Percentiles rank a stretch among this genome's conserved stretches.
Conservation (phyloP, 345 rosid genomes). For the Ricinus communis region DNA sequence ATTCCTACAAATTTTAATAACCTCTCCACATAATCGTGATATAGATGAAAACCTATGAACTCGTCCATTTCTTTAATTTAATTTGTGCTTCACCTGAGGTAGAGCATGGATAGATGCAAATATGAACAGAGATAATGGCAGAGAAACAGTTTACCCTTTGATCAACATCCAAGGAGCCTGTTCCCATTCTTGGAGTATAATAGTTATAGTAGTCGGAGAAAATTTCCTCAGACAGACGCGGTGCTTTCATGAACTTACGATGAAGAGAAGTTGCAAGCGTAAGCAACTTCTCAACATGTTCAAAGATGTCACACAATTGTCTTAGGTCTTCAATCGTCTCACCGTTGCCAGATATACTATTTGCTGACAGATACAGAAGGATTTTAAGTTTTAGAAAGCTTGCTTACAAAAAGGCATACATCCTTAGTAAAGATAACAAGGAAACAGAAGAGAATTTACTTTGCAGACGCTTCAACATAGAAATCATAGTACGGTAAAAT, state of each 20-base stretch:
- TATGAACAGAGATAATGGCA: conserved; percentile 1
- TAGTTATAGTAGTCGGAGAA: conserved; percentile 60
- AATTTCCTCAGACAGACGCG: conserved; percentile 69
- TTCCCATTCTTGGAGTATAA: conserved; percentile 66
- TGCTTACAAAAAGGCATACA: neutral
- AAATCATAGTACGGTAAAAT: conserved; percentile 61
- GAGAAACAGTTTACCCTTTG: conserved; percentile 36
- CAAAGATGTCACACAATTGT: conserved; percentile 62
- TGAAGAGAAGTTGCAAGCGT: conserved; percentile 85
- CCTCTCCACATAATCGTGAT: neutral
- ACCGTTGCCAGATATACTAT: conserved; percentile 42
- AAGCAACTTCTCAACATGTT: conserved; percentile 71
- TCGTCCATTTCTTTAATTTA: neutral
- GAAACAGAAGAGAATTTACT: conserved; percentile 33
- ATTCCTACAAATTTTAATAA: neutral
- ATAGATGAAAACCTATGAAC: neutral
- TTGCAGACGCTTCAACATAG: conserved; percentile 61
- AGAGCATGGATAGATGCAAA: conserved; percentile 2
- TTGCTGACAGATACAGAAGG: conserved; percentile 47
- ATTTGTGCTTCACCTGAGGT: neutral
- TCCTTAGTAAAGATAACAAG: conserved; percentile 18
- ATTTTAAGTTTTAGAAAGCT: neutral
- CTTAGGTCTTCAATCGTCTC: conserved; percentile 63
- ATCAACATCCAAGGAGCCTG: conserved; percentile 38
- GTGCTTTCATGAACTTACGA: conserved; percentile 69